Evolutionary conservation across 2,329 filamentous ascomycete genomes (phyloP), one percentile per base, ranked within the genome.

Genomic region (Cladobotryum mycophilum): DNA sequence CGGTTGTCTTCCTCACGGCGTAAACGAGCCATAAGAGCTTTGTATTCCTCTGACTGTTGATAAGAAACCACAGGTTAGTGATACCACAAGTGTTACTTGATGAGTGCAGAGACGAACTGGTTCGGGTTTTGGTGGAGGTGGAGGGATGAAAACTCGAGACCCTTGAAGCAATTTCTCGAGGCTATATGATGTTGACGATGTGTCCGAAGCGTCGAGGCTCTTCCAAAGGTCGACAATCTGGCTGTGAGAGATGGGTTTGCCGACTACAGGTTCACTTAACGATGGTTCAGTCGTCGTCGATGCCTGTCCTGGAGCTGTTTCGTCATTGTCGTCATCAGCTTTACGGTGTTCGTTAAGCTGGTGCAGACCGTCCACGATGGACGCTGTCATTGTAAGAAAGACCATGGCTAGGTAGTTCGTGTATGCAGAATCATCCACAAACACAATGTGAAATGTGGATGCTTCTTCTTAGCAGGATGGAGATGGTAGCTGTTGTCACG

Each of bases 1-100:
- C 86, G 82, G 57, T 84, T 80, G 73, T 97, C 91, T 70, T 92
- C 86, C 61, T 93, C 84, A 53, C 79, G 82, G 55, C 89, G 88
- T 17, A 99, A 81, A 14, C 85, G 83, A 20, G 84, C 83, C 89
- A 97, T 97, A 1, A 96, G 75, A 6, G 85, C 86, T 66, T 89
- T 88, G 72, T 92, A 97, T 70, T 95, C 86, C 7, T 83, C 73
- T 1, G 85, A 86, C 82, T 95, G 53, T 9, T 49, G 18, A 17
- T 15, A 2, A 22, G 6, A 30, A 5, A 30, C 64, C 36, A 62
- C 55, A 13, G 30, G 14, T 38, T 5, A 34, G 11, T 18, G 15
- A 43, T 5, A 41, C 8, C 11, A n/a, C 14, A 18, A 30, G 11
- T 11, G 4, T 15, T 11, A 34, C 38, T 43, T 4, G 44, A 40